Percentiles rank a stretch among this genome's conserved stretches.
Conservation (phyloP, 148 eudicot genomes). For the Vaccinium myrtillus region DNA sequence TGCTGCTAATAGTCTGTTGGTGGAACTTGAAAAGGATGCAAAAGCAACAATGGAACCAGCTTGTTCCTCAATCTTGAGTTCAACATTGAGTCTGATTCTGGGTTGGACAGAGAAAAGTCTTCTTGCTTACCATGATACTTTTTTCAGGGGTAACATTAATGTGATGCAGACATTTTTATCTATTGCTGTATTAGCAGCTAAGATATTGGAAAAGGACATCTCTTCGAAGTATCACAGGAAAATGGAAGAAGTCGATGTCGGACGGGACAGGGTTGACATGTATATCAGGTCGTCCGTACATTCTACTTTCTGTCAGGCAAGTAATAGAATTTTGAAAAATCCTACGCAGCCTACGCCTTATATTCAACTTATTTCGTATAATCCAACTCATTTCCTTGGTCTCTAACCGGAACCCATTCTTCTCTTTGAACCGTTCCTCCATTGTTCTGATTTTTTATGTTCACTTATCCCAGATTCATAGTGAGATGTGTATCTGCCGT, state of each 20-base stretch:
- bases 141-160: conserved; percentile 53
- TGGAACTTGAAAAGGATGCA: conserved; percentile 70
- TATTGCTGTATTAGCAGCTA: conserved; percentile 60
- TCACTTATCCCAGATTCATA: neutral
- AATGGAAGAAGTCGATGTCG: conserved; percentile 58
- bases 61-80: conserved; percentile 54
- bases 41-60: conserved; percentile 47
- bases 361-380: neutral
- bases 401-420: conserved; percentile 6
- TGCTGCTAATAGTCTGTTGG: conserved; percentile 71
- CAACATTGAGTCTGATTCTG: conserved; percentile 48
- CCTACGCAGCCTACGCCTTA: neutral
- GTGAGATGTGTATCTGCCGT: neutral
- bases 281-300: conserved; percentile 81
- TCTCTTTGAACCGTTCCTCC: neutral
- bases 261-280: conserved; percentile 62
- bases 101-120: conserved; percentile 85
- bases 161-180: conserved; percentile 69
- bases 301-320: conserved; percentile 70
- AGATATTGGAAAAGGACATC: conserved; percentile 53
- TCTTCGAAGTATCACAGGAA: conserved; percentile 58
- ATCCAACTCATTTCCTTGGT: neutral
- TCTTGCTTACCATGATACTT: conserved; percentile 68
- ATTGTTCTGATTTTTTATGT: neutral
- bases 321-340: conserved; percentile 7